phyloP scores from a whole-genome alignment of 257 asterid species.

The Solanum virginianum region DNA sequence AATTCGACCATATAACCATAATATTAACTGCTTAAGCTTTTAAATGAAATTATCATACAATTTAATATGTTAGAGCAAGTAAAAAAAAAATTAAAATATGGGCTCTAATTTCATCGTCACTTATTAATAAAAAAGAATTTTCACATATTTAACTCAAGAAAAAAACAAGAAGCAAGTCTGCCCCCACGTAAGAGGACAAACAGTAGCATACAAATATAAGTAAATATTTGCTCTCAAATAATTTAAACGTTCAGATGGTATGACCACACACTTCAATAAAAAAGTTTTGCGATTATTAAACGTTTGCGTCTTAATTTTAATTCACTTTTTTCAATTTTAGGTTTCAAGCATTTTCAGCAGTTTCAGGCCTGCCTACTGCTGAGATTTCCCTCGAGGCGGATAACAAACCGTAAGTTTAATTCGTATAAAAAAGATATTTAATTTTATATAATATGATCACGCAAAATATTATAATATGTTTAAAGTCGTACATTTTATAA shows the following conservation, averaged over 20 bases:
- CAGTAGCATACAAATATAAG: not conserved
- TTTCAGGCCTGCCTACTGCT: slow-evolving; percentile 23
- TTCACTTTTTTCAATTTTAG: slow-evolving; percentile 5
- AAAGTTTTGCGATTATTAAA: not conserved
- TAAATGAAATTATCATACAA: not conserved
- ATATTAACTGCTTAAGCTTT: not conserved
- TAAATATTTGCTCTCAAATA: not conserved
- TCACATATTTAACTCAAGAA: not conserved
- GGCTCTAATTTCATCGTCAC: not conserved
- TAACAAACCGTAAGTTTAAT: not conserved
- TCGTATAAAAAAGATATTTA: no score
- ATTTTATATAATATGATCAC: no score
- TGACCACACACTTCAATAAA: not conserved
- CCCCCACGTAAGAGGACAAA: not conserved
- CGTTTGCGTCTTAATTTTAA: no score
- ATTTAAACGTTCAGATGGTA: not conserved
- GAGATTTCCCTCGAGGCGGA: slow-evolving; percentile 22
- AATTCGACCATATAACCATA: not conserved
- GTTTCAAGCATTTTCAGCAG: slow-evolving; percentile 13
- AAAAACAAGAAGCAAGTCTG: not conserved
- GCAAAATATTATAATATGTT: no score
- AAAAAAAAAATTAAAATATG: not conserved
- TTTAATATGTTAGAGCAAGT: accelerated
- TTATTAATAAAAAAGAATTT: not conserved
- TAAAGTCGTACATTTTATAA: no score